A percentile compares a stretch with the other conserved stretches of the same genome.
These are phyloP conservation scores for Calonectria hongkongensis DNA, from an alignment of 2,329 filamentous ascomycete genomes.

Conservation along the genomic window DNA sequence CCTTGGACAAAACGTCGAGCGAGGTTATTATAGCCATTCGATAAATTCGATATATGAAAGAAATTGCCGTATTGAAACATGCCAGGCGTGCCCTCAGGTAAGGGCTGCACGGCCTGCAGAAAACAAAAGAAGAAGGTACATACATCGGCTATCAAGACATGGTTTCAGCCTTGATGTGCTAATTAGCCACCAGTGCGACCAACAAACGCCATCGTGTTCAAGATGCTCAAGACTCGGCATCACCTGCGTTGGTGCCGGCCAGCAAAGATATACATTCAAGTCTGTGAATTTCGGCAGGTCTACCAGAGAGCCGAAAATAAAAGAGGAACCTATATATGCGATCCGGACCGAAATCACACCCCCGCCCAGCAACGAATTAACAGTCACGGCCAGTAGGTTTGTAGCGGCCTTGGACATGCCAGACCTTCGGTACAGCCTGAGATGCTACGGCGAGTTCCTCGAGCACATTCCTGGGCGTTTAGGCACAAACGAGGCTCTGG, in stretches of 20 bases:
- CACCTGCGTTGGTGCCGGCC: not conserved
- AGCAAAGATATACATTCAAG: constrained; percentile 18
- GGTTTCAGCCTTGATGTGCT: not conserved
- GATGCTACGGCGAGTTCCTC: constrained; percentile 19
- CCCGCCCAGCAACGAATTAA: constrained; percentile 8
- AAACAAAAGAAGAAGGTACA: constrained; percentile 20
- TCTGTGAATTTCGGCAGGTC: constrained; percentile 1
- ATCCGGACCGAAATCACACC: not conserved
- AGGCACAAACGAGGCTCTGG: constrained; percentile 4
- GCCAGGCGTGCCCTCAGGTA: constrained; percentile 13
- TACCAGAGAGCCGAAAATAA: not conserved
- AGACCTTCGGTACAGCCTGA: constrained; percentile 16
- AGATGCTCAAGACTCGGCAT: constrained; percentile 9
- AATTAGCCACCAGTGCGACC: constrained; percentile 1
- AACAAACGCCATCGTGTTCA: constrained; percentile 11
- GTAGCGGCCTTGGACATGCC: constrained; percentile 1
- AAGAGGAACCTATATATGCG: not conserved
- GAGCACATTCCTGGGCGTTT: constrained; percentile 3
- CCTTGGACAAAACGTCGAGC: not conserved
- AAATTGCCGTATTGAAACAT: not conserved
- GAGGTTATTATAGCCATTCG: not conserved
- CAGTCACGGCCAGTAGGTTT: not conserved
- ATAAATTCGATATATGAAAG: not conserved
- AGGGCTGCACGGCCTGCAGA: constrained; percentile 20
- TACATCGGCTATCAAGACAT: not conserved